Evolutionary conservation across 2,329 filamentous ascomycete genomes (phyloP), one percentile per base, ranked within the genome.

Genomic region (Diaporthe aspalathi): DNA sequence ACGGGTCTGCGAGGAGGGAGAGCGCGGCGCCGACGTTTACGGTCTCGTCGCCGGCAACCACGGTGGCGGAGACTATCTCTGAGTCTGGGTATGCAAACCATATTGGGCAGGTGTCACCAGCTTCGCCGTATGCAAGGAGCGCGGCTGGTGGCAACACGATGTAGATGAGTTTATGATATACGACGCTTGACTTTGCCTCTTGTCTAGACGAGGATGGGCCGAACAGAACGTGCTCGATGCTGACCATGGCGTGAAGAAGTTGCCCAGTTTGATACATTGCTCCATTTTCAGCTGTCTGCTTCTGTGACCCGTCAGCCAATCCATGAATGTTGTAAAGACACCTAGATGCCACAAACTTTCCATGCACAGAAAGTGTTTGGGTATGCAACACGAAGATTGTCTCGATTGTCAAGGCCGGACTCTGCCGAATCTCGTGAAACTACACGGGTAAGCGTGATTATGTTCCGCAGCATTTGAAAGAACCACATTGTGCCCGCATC

Each of bases 401-500:
- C 27, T 24, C 12, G 11, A 11, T 20, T 40, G 20, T 35, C n/a
- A 17, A 49, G n/a, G 20, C n/a, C 14, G n/a, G 6, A 24, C 35
- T 29, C 32, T 67, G 53, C 62, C 50, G 53, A 14, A 63, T 70
- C 40, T 70, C 27, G 67, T 67, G 22, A 38, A 45, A 35, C 29
- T 11, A 8, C 11, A 45, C 5, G n/a, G 29, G 9, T 29, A 53
- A 22, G 8, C 47, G 47, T 43, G 22, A 32, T 56, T 40, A 49
- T 14, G 56, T 47, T 50, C 50, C 68, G 70, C 71, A 65, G 62
- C 27, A 20, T 40, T 9, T 20, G 22, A 17, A 45, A 49, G 20
- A 35, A 11, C 2, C 24, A 17, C 7, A 35, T 20, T 24, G 60
- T 8, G 3, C 14, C 60, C 60, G 12, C 60, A 3, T 24, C 43